phyloP scores from a whole-genome alignment of 1,139 yeast species.

The Candida tunisiensis region DNA sequence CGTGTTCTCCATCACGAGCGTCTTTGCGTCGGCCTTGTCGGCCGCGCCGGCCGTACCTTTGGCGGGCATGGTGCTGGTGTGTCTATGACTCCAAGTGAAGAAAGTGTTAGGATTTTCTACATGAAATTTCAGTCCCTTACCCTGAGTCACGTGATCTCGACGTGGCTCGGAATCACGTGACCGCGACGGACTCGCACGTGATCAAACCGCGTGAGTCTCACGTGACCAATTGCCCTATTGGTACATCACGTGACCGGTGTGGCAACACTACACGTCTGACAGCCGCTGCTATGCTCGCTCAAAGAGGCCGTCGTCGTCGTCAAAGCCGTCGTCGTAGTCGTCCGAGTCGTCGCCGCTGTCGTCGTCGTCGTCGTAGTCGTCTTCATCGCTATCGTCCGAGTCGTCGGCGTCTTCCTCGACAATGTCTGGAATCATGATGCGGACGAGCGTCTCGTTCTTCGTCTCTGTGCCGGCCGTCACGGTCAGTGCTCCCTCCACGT shows the following conservation, averaged over 20 bases:
- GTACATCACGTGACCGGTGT: too few relatives aligned
- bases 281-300: not conserved
- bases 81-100: too few relatives aligned
- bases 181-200: too few relatives aligned
- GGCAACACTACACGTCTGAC: too few relatives aligned
- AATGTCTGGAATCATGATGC: constrained; percentile 19
- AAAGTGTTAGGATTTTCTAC: too few relatives aligned
- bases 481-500: constrained; percentile 64
- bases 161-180: too few relatives aligned
- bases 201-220: too few relatives aligned
- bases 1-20: constrained; percentile 33
- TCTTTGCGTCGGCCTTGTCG: constrained; percentile 15
- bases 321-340: constrained; percentile 2
- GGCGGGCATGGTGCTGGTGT: not conserved
- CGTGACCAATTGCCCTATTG: too few relatives aligned
- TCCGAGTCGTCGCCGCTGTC: constrained; percentile 8
- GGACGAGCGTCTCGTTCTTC: constrained; percentile 72
- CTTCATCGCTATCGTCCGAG: constrained; percentile 17
- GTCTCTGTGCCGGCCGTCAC: constrained; percentile 40
- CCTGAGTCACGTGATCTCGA: too few relatives aligned
- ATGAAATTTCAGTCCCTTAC: too few relatives aligned
- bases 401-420: constrained; percentile 20
- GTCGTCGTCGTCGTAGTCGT: constrained; percentile 7
- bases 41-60: constrained; percentile 1
- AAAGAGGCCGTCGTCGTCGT: constrained; percentile 2